Base-by-base conservation (phyloP, 169 alveolate species). In the Amoebophrya sp. region DNA sequence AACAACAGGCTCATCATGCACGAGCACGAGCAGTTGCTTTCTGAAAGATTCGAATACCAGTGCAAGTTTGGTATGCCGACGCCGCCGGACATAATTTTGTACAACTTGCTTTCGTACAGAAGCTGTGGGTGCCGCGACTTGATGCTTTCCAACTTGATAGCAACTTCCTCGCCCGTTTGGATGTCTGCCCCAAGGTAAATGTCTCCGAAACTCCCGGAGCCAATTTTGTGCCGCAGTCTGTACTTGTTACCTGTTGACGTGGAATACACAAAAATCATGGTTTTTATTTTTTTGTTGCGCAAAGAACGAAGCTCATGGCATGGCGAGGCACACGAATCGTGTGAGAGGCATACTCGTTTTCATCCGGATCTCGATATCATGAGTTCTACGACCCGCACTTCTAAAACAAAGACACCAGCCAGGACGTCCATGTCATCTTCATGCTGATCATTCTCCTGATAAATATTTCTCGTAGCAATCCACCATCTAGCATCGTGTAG, bases 161-260 rank as follows among this genome's bases (percentile, higher is more conserved):
- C 97, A 92, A 94, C 99, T 92, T 98, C 99, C 94, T 98, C 99
- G 83, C 98, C 98, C 23, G 98, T 98, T 41, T 97, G 94, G 55
- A 97, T 97, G 94, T 98, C 98, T 23, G 97, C 96, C 25, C 99
- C 99, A 95, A 97, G 96, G 95, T 97, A 98, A 89, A 99, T 98
- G 66, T 97, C 98, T 40, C 99, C 99, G 94, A 98, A 99, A 40
- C 99, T 96, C 35, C 99, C 99, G 92, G 98, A 96, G 90, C 99
- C 99, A 89, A 99, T 97, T 95, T 98, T 98, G 89, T 98, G 96
- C 77, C 99, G 99, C 25, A 94, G 93, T 35, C 94, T 92, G 89
- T 92, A 94, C 94, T 92, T 92, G 41, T 47, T 47, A 47, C 66
- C 66, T 47, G n/a, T n/a, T n/a, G n/a, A n/a, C n/a, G n/a, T n/a